Percentiles rank a stretch among this genome's conserved stretches.
phyloP scores from a whole-genome alignment of 2,329 filamentous ascomycete species.

The Helotiales sp. region DNA sequence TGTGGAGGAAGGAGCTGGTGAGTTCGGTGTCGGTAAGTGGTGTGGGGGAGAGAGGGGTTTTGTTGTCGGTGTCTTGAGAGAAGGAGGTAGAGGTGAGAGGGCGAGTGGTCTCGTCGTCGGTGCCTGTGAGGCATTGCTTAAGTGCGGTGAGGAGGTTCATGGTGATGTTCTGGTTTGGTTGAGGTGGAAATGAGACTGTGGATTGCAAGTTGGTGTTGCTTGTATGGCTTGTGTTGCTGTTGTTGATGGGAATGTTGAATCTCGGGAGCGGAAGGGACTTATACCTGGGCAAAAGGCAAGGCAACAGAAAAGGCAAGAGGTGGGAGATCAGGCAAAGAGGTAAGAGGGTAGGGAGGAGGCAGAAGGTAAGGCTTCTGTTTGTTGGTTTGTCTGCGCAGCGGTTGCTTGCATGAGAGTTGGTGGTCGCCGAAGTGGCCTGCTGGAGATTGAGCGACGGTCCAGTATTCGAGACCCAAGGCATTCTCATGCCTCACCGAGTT shows the following conservation, averaged over 20 bases:
- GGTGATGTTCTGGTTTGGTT: not conserved
- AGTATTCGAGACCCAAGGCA: not conserved
- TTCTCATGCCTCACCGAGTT: not conserved
- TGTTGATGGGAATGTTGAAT: not conserved
- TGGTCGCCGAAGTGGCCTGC: not conserved
- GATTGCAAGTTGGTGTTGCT: not conserved
- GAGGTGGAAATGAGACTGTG: not conserved
- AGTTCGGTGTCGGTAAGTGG: constrained; percentile 9
- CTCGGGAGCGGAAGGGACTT: not conserved
- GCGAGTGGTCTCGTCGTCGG: not conserved
- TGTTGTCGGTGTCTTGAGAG: not conserved
- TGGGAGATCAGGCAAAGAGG: too few relatives aligned
- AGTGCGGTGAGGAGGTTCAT: not conserved
- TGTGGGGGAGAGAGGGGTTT: not conserved
- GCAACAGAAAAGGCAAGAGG: too few relatives aligned
- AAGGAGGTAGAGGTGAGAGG: not conserved
- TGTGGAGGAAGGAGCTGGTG: not conserved
- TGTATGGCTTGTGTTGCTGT: not conserved
- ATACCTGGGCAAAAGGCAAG: too few relatives aligned
- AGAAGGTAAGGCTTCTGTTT: not conserved
- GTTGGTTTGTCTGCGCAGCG: not conserved
- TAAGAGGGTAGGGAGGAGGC: too few relatives aligned
- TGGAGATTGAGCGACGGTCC: not conserved
- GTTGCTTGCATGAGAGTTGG: not conserved
- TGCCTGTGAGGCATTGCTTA: constrained; percentile 1